Evolutionary conservation across 768 basidiomycete species (phyloP).

Genomic region (Naganishia kalamii): DNA sequence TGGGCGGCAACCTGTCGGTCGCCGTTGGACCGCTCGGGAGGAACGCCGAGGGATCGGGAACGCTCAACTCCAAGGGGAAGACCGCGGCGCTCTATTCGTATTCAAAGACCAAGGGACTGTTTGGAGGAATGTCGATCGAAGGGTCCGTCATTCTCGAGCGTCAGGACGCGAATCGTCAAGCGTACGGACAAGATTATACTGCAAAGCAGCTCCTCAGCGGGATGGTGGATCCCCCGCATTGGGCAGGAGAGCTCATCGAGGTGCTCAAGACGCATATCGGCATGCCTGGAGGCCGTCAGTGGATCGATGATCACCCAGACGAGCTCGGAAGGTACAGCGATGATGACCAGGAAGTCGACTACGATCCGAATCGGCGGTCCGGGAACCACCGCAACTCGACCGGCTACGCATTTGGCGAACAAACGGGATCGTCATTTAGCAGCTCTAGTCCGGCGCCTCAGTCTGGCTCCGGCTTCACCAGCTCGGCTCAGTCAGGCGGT

Average conservation of each 20-base stretch:
- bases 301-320: slow-evolving; percentile 54
- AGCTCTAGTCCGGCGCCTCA: no score
- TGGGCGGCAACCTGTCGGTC: slow-evolving; percentile 80
- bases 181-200: slow-evolving; percentile 65
- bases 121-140: slow-evolving; percentile 74
- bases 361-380: slow-evolving; percentile 15
- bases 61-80: slow-evolving; percentile 75
- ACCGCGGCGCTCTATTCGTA: slow-evolving; percentile 78
- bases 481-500: no score
- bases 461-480: no score
- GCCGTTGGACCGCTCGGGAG: slow-evolving; percentile 86
- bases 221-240: slow-evolving; percentile 63
- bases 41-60: slow-evolving; percentile 78
- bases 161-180: slow-evolving; percentile 81
- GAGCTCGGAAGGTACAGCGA: slow-evolving; percentile 5
- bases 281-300: slow-evolving; percentile 60
- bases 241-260: slow-evolving; percentile 68
- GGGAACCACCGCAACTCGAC: neutral
- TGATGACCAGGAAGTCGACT: slow-evolving; percentile 15
- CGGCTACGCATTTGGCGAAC: slow-evolving; percentile 40
- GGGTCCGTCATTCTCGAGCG: slow-evolving; percentile 89
- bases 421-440: slow-evolving; percentile 31
- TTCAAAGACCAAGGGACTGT: slow-evolving; percentile 79
- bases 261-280: slow-evolving; percentile 69
- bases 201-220: slow-evolving; percentile 77